phyloP scores from a whole-genome alignment of 805 yeast genomes.

The Ogataea neopini region DNA sequence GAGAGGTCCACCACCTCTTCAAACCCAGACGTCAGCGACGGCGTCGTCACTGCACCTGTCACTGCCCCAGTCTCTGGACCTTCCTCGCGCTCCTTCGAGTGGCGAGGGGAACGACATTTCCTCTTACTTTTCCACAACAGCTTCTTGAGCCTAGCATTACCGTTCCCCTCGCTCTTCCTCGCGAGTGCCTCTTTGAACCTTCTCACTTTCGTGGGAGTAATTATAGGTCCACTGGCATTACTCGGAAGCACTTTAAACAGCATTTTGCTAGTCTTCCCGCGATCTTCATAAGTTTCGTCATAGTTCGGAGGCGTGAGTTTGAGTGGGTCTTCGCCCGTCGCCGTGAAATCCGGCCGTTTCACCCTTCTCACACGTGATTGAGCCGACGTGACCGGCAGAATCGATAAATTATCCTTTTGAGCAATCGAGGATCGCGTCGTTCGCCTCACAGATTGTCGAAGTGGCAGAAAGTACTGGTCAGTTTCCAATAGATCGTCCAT shows the following conservation, averaged over 20 bases:
- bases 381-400: conserved; percentile 4
- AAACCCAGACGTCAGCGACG: no score
- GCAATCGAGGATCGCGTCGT: conserved; percentile 25
- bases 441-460: conserved; percentile 15
- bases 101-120: no score
- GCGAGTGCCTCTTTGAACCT: conserved; percentile 29
- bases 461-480: conserved; percentile 5
- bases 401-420: conserved; percentile 21
- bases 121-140: conserved; percentile 19
- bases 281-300: conserved; percentile 15
- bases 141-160: conserved; percentile 20
- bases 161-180: conserved; percentile 13
- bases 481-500: conserved; percentile 10
- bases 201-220: conserved; percentile 30
- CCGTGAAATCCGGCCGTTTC: conserved; percentile 10
- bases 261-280: conserved; percentile 7
- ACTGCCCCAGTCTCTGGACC: no score
- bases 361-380: conserved; percentile 9
- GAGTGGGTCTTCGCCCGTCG: conserved; percentile 20
- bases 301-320: conserved; percentile 19
- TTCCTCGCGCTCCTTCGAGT: no score
- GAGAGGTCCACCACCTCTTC: not conserved
- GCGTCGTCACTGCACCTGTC: no score
- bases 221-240: conserved; percentile 20
- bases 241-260: conserved; percentile 18